phyloP scores from a whole-genome alignment of 1,284 basidiomycete species.

The Pseudozyma sp. region DNA sequence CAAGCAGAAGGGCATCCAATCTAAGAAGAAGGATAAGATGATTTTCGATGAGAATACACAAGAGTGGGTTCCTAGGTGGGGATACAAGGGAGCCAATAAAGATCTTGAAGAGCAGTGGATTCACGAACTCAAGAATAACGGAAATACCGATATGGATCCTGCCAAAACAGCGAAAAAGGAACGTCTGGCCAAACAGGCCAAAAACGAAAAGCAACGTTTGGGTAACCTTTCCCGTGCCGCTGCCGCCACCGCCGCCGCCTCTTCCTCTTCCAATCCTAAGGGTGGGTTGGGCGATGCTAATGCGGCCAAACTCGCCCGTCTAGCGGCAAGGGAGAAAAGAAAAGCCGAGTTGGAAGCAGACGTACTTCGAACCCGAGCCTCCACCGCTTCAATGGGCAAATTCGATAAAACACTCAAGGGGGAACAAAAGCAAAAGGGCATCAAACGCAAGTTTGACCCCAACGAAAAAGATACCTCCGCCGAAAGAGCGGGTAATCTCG shows the following conservation, averaged over 20 bases:
- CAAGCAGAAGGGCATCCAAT: slow-evolving; percentile 90
- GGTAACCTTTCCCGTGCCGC: slow-evolving; percentile 78
- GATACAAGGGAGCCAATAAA: slow-evolving; percentile 82
- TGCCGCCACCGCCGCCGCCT: slow-evolving; percentile 9
- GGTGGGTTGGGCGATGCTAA: slow-evolving; percentile 40
- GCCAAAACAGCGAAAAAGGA: slow-evolving; percentile 79
- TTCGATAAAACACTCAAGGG: slow-evolving; percentile 88
- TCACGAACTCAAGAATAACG: slow-evolving; percentile 85
- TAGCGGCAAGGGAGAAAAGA: slow-evolving; percentile 72
- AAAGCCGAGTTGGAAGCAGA: slow-evolving; percentile 82
- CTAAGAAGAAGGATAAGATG: slow-evolving; percentile 79
- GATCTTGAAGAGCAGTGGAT: slow-evolving; percentile 90
- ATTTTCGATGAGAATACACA: slow-evolving; percentile 95
- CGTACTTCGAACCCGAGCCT: slow-evolving; percentile 81
- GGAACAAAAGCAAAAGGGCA: slow-evolving; percentile 80
- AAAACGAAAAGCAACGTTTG: slow-evolving; percentile 85
- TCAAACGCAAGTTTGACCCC: slow-evolving; percentile 94
- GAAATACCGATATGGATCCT: slow-evolving; percentile 81
- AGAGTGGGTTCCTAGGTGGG: slow-evolving; percentile 94
- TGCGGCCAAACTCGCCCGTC: slow-evolving; percentile 49
- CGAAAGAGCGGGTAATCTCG: slow-evolving; percentile 81
- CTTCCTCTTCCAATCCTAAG: not conserved
- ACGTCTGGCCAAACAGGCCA: slow-evolving; percentile 82
- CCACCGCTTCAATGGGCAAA: slow-evolving; percentile 90
- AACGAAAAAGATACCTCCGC: slow-evolving; percentile 76